Evolutionary conservation across 2,329 filamentous ascomycete genomes (phyloP).

Genomic region (Colletotrichum sp.): DNA sequence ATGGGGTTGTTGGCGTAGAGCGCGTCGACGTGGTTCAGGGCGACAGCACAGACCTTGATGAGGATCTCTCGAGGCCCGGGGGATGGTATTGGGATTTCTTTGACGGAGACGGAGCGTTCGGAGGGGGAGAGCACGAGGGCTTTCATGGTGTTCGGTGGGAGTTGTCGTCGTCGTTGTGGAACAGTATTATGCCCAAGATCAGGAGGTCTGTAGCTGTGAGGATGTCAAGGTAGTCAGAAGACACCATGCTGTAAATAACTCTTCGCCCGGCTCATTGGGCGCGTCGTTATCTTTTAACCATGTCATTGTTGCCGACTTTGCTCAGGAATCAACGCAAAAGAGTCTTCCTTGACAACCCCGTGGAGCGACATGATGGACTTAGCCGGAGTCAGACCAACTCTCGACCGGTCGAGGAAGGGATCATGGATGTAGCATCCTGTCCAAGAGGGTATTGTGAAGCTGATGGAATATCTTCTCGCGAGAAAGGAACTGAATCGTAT

Average conservation of each 20-base stretch:
- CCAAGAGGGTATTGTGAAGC: not conserved
- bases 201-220: no score
- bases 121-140: not conserved
- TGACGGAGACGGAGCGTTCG: not conserved
- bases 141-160: not conserved
- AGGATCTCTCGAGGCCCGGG: slow-evolving; percentile 22
- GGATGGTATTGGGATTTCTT: fast-evolving
- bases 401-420: not conserved
- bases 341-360: not conserved
- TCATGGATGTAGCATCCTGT: not conserved
- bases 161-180: not conserved
- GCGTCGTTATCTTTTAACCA: not conserved
- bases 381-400: not conserved
- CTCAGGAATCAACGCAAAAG: not conserved
- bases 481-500: not conserved
- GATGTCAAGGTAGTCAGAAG: fast-evolving
- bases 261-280: not conserved
- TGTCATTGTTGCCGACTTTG: not conserved
- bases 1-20: slow-evolving; percentile 40
- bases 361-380: not conserved
- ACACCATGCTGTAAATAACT: not conserved
- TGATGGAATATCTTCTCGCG: fast-evolving
- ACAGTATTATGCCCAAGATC: not conserved
- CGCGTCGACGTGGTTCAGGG: slow-evolving; percentile 31
- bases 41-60: slow-evolving; percentile 27